Evolutionary conservation across 345 rosid genomes (phyloP), one percentile per base, ranked within the genome.

Genomic region (Ricinus communis): DNA sequence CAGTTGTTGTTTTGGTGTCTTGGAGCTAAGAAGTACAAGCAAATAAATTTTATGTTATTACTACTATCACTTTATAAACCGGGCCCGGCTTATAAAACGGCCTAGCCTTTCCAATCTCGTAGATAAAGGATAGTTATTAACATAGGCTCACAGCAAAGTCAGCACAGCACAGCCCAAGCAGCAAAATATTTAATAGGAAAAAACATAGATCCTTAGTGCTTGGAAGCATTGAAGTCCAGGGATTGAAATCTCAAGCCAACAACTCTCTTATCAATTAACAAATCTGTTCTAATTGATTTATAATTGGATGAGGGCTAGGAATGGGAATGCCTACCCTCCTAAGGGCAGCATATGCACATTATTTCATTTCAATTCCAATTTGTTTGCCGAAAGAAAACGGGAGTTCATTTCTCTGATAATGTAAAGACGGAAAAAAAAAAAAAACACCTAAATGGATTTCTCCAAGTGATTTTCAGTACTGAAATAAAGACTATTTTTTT

Each of bases 1-100:
- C 90, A 19, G 87, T 71, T 64, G 82, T 61, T 27, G 82, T 82
- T 74, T 81, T 85, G 14, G 81, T 65, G 71, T 83, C 90, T 77
- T 84, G 90, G 53, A 86, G 87, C 93, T 86, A 82, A 45, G 55
- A 53, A 72, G 54, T 45, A 45, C 6, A 64, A 68, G 16, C 0
- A 64, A 73, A 50, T 45, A 71, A 38, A 30, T 65, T 22, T n/a
- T 25, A 59, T 8, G 41, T 70, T 27, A 46, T n/a, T n/a, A n/a
- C n/a, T n/a, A n/a, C n/a, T n/a, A n/a, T n/a, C n/a, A n/a, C n/a
- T n/a, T n/a, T n/a, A n/a, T n/a, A n/a, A n/a, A n/a, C n/a, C n/a
- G n/a, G n/a, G n/a, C n/a, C n/a, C n/a, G n/a, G n/a, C n/a, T n/a
- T n/a, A n/a, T n/a, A n/a, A n/a, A n/a, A n/a, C n/a, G n/a, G n/a